phyloP scores from a whole-genome alignment of 73 alveolate genomes.

The Tetrahymena thermophila region DNA sequence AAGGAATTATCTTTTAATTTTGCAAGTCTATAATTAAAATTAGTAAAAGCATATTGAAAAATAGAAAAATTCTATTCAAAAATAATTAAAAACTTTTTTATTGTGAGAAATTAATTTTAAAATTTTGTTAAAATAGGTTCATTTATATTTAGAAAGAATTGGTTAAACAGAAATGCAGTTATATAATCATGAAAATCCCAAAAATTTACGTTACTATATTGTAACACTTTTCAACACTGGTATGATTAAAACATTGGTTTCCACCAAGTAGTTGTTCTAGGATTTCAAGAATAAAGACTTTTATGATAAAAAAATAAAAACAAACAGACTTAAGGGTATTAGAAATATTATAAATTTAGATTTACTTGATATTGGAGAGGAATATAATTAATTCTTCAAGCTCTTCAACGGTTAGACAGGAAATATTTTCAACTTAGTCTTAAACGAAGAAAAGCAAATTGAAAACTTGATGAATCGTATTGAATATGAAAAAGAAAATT shows the following conservation, averaged over 20 bases:
- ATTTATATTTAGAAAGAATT: neutral
- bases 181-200: conserved; percentile 42
- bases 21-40: neutral
- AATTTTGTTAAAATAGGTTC: neutral
- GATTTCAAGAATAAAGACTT: conserved; percentile 19
- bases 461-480: conserved; percentile 17
- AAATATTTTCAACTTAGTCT: neutral
- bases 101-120: neutral
- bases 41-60: too few species aligned
- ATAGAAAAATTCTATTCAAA: too few species aligned
- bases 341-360: conserved; percentile 23
- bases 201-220: conserved; percentile 22
- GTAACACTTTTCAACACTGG: conserved; percentile 36
- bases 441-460: conserved; percentile 8
- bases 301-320: conserved; percentile 6
- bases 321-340: conserved; percentile 20
- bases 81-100: neutral
- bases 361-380: neutral
- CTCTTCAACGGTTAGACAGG: neutral
- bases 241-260: conserved; percentile 8
- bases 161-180: neutral
- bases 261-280: conserved; percentile 11
- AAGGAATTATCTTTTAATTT: too few species aligned
- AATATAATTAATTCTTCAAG: neutral
- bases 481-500: neutral